Conservation (phyloP, 2,329 filamentous ascomycete species). For the Trichoderma semiorbis region DNA sequence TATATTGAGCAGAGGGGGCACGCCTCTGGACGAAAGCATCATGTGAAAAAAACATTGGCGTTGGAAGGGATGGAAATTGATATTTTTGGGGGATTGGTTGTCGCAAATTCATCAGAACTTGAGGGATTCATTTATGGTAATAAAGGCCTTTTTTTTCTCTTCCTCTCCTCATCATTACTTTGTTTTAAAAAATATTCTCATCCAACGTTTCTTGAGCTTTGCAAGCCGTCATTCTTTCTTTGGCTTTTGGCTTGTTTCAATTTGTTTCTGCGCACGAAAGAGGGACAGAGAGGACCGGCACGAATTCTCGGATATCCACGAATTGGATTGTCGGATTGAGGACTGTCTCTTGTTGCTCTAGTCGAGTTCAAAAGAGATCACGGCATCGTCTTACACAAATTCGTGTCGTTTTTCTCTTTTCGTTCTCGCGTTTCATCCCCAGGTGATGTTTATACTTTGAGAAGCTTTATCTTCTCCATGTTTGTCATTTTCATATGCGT, state of each 20-base stretch:
- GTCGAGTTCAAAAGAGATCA: background rate
- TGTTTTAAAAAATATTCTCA: background rate
- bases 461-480: background rate
- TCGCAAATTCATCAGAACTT: background rate
- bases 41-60: constrained; percentile 21
- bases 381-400: background rate
- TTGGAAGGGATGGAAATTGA: background rate
- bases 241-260: background rate
- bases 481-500: background rate
- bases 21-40: constrained; percentile 35
- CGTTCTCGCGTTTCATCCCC: background rate
- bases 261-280: background rate
- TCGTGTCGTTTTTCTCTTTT: background rate
- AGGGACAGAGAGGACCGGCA: background rate
- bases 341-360: background rate
- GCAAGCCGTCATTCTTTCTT: background rate
- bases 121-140: constrained; percentile 11
- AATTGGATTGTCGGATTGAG: background rate
- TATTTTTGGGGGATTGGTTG: background rate
- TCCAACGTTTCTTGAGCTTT: background rate
- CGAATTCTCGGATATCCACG: background rate
- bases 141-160: constrained; percentile 16
- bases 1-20: constrained; percentile 31
- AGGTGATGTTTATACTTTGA: background rate
- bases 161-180: constrained; percentile 10